Percentiles rank a stretch among this genome's conserved stretches.
Conservation (phyloP, 2,329 filamentous ascomycete species). For the Xylariaceae sp. region DNA sequence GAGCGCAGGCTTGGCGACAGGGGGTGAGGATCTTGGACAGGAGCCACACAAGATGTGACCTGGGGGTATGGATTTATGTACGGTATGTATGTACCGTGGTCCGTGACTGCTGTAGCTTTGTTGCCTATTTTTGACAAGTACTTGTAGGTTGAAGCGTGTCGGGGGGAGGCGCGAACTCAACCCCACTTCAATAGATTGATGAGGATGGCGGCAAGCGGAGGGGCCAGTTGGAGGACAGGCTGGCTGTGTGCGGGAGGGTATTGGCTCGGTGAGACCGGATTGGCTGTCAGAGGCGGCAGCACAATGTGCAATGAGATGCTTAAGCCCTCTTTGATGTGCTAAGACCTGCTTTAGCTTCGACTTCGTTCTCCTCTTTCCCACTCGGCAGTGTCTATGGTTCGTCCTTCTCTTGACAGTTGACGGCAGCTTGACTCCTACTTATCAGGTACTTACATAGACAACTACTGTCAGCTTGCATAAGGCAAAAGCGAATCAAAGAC, state of each 20-base stretch:
- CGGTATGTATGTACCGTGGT: no score
- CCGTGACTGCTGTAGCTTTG: no score
- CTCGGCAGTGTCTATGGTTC: background rate
- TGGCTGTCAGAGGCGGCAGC: conserved; percentile 22
- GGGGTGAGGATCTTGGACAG: conserved; percentile 2
- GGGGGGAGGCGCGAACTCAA: conserved; percentile 22
- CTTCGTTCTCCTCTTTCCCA: background rate
- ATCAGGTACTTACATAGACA: no score
- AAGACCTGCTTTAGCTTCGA: conserved; percentile 8
- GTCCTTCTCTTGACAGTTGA: no score
- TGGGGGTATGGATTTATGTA: background rate
- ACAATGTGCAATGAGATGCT: conserved; percentile 5
- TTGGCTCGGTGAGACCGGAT: conserved; percentile 17
- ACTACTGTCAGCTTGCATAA: no score
- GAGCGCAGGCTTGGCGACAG: conserved; percentile 3
- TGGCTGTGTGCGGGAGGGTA: conserved; percentile 4
- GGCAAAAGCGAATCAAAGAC: background rate
- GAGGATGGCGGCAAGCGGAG: conserved; percentile 24
- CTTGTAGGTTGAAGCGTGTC: conserved; percentile 16
- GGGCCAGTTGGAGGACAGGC: conserved; percentile 4
- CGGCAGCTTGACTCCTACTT: no score
- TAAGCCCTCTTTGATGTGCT: conserved; percentile 1
- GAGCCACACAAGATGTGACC: conserved; percentile 9
- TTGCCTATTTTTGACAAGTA: background rate
- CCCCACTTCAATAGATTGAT: conserved; percentile 15